Evolutionary conservation across 2,329 filamentous ascomycete genomes (phyloP), one percentile per base, ranked within the genome.

Genomic region (Mycocentrospora acerina): DNA sequence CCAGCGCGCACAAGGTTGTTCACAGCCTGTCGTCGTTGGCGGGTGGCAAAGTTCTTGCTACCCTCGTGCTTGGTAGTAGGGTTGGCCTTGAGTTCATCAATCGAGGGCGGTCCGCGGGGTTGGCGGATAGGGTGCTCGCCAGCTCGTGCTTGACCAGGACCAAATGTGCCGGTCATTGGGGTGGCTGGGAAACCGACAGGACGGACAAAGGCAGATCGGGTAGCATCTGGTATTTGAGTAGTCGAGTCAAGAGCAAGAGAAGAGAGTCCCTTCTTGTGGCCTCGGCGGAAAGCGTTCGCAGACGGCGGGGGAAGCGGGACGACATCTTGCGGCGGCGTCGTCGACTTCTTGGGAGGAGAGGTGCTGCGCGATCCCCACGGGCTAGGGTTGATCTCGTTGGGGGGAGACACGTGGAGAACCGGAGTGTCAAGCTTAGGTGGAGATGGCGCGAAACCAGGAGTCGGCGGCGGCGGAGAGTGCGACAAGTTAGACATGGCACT

Each of bases 101-200:
- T 78, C 11, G 88, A 83, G 11, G 93, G 93, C 16, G 93, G 93
- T 4, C 90, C 90, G 49, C 90, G 88, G 35, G 93, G 93, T 70
- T 98, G 93, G 42, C 93, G 90, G 35, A 88, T 73, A 7, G 93
- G 93, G 64, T 98, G 93, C 71, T 97, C 93, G 53, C 93, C 93
- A 60, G 90, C 90, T 64, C 93, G 89, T 42, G 78, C 88, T 67
- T 96, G 90, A 37, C 93, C 93, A 40, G 93, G 93, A 31, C 90
- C 93, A 61, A 97, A 97, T 6, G 84, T 86, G 46, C 90, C 90
- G 25, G 84, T 90, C 68, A 85, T 72, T 2, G 89, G 90, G 6
- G 89, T 91, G 25, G 82, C 75, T 5, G 91, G 89, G 66, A 95
- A 86, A 25, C 81, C 81, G 29, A 71, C 69, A 5, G 69, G 66